Base-by-base conservation (phyloP, 805 yeast species). In the Lachancea dasiensis region DNA sequence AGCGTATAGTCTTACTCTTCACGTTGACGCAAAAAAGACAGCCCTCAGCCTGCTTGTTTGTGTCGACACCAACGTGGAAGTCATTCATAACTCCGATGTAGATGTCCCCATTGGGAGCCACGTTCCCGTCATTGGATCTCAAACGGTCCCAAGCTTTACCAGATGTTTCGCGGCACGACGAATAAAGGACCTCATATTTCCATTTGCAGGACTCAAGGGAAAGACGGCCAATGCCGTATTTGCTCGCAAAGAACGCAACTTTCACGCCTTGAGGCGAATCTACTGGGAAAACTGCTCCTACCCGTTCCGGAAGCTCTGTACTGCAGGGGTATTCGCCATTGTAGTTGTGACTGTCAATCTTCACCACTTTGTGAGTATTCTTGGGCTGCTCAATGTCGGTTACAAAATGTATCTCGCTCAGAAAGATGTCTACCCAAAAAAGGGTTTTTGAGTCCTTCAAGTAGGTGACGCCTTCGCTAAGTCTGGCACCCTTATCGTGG, bases 11-110 rank as follows among this genome's bases (percentile, higher is more conserved):
- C 4, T 52, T 54, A 7, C 59, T 56, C 11, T 50, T 44, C 11
- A 66, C 50, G 27, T 65, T 61, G 36, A 68, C 63, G 28, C 68
- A 64, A 50, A 72, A 67, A 31, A 79, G 51, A 33, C 67, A 67
- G 1, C 95, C 96, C 38, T 54, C 50, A 19, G 73, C 73, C 1
- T 65, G 61, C n/a, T 55, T 38, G 11, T 57, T 52, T 16, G 48
- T 51, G 11, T 57, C 60, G 11, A 47, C 40, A 14, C 35, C 46
- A 18, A 59, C 52, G 11, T 64, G 68, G 47, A 75, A 76, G 41
- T 76, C 77, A 16, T 69, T 68, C 95, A 87, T 87, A 15, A 89
- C 68, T 1, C 96, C 95, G 34, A 84, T 75, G 73, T 84, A 81
- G 35, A 86, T 71, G 6, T 47, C 48, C 1, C 95, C 95, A 51